Evolutionary conservation across 768 basidiomycete genomes (phyloP).

Genomic region (Tricholoma saponaceum): DNA sequence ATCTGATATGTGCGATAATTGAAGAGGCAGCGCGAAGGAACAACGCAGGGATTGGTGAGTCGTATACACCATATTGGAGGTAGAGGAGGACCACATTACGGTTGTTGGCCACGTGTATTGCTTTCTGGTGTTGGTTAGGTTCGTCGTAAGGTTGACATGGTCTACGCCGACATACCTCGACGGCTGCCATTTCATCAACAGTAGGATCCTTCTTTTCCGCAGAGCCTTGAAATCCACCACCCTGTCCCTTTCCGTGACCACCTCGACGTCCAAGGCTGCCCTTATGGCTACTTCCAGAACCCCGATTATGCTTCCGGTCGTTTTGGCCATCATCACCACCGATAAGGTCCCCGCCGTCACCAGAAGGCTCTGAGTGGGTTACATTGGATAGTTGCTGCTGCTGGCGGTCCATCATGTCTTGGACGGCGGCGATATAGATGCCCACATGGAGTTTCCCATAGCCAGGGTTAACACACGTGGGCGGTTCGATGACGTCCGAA

Average conservation of each 20-base stretch:
- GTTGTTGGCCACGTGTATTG: conserved; percentile 1
- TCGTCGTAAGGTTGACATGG: conserved; percentile 6
- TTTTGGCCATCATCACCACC: conserved; percentile 4
- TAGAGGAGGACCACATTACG: conserved; percentile 7
- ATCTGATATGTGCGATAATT: conserved; percentile 2
- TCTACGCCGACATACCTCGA: conserved; percentile 7
- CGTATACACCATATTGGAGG: conserved; percentile 7
- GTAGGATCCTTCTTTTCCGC: conserved; percentile 8
- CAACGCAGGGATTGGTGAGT: conserved; percentile 7
- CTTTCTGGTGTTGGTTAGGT: conserved; percentile 5
- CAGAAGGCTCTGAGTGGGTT: not conserved
- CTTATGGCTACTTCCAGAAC: conserved; percentile 1
- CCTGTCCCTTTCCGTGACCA: conserved; percentile 4
- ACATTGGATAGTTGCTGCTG: conserved; percentile 5
- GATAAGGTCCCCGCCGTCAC: not conserved
- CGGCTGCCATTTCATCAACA: conserved; percentile 3
- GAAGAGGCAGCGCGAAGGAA: conserved; percentile 9
- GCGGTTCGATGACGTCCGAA: conserved; percentile 1
- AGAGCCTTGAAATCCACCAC: conserved; percentile 6
- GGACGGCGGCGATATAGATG: conserved; percentile 15
- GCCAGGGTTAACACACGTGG: conserved; percentile 10
- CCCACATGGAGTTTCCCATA: conserved; percentile 20
- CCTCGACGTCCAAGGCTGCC: conserved; percentile 1
- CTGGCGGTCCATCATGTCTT: conserved; percentile 15
- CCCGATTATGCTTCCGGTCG: not conserved